These are phyloP conservation scores for Purpureocillium lavendulum DNA, from an alignment of 2,329 filamentous ascomycete species.

Conservation along the genomic window DNA sequence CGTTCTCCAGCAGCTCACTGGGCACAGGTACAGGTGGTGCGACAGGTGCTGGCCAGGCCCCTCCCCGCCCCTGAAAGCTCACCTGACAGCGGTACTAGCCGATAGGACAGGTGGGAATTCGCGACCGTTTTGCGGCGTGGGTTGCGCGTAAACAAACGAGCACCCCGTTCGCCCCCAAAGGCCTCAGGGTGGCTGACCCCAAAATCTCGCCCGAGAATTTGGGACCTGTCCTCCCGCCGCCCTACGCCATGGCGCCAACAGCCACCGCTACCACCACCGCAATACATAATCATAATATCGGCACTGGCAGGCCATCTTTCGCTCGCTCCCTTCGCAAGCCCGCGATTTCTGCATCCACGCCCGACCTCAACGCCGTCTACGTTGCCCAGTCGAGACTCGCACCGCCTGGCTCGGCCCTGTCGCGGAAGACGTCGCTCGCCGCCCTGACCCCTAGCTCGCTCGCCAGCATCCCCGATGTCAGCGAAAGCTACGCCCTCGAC, in stretches of 20 bases:
- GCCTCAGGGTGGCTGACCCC: too few species aligned
- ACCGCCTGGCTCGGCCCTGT: constrained; percentile 34
- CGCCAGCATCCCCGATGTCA: constrained; percentile 59
- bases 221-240: too few species aligned
- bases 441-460: constrained; percentile 57
- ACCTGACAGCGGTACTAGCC: too few species aligned
- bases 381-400: constrained; percentile 38
- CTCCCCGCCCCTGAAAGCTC: background rate
- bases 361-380: constrained; percentile 48
- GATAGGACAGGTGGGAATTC: too few species aligned
- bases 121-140: constrained; percentile 1
- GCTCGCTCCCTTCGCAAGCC: constrained; percentile 35
- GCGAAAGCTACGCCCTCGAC: constrained; percentile 52
- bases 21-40: too few species aligned
- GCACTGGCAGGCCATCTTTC: constrained; percentile 10
- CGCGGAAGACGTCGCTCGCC: constrained; percentile 64
- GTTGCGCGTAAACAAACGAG: background rate
- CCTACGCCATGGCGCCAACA: constrained; percentile 6
- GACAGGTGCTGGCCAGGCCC: too few species aligned
- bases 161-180: too few species aligned
- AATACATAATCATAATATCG: constrained; percentile 1
- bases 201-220: too few species aligned
- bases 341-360: constrained; percentile 44
- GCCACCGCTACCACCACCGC: constrained; percentile 8
- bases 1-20: too few species aligned